phyloP scores from a whole-genome alignment of 768 basidiomycete genomes.

The Termitomyces sp. region DNA sequence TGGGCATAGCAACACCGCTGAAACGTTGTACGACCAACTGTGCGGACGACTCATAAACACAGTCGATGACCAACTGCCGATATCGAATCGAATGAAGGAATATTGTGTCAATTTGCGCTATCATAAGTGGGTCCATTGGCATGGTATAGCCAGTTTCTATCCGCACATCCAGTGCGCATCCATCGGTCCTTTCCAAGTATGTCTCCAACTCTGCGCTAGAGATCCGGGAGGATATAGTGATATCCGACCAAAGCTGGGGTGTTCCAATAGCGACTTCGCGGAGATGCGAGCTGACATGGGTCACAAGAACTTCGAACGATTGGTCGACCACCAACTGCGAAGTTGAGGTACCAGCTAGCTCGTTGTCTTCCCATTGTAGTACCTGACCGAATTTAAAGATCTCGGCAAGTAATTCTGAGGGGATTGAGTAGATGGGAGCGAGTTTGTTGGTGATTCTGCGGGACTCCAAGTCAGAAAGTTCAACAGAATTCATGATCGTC shows the following conservation, averaged over 20 bases:
- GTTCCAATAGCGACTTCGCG: constrained; percentile 36
- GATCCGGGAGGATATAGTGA: constrained; percentile 25
- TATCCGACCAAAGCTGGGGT: constrained; percentile 37
- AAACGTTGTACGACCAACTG: constrained; percentile 28
- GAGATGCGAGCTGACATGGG: constrained; percentile 37
- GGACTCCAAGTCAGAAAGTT: not conserved
- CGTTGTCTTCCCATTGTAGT: constrained; percentile 8
- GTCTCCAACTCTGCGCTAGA: constrained; percentile 20
- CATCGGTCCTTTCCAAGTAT: constrained; percentile 33
- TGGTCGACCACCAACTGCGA: not conserved
- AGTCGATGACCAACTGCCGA: constrained; percentile 31
- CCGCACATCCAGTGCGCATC: constrained; percentile 29
- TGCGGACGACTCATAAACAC: constrained; percentile 21
- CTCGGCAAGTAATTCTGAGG: constrained; percentile 29
- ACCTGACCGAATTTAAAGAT: constrained; percentile 30
- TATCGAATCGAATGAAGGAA: constrained; percentile 32
- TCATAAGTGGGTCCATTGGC: constrained; percentile 12
- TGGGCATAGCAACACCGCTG: constrained; percentile 26
- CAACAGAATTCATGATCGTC: not conserved
- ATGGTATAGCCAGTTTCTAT: constrained; percentile 20
- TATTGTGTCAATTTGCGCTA: constrained; percentile 27
- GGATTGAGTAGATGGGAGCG: constrained; percentile 22
- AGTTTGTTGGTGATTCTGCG: constrained; percentile 6
- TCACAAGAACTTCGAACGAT: constrained; percentile 36
- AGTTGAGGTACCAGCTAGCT: constrained; percentile 2